Conservation (phyloP, 2,329 filamentous ascomycete genomes). For the Dactylellina parvicollis region DNA sequence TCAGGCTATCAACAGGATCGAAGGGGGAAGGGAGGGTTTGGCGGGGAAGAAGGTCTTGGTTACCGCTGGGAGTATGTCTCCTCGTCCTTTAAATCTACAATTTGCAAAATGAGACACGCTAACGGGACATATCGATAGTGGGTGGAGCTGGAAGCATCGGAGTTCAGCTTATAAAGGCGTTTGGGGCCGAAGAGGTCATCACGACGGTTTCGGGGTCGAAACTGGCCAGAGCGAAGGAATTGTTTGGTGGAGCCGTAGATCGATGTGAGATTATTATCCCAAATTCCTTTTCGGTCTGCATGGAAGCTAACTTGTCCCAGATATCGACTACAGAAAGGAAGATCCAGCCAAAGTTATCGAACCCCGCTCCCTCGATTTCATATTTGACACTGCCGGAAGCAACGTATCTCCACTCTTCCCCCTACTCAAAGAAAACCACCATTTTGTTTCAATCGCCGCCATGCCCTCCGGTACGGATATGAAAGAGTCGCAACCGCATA, state of each 20-base stretch:
- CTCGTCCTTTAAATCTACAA: not conserved
- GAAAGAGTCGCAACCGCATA: conserved; percentile 6
- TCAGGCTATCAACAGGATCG: conserved; percentile 35
- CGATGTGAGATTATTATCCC: conserved; percentile 12
- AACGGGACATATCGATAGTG: conserved; percentile 15
- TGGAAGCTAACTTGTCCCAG: not conserved
- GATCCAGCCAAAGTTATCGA: conserved; percentile 27
- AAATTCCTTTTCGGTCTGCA: not conserved
- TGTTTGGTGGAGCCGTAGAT: conserved; percentile 32
- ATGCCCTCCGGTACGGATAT: conserved; percentile 29
- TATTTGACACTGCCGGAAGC: conserved; percentile 38
- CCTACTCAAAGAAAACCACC: conserved; percentile 35
- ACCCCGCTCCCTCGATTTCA: conserved; percentile 43
- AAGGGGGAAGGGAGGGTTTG: conserved; percentile 35
- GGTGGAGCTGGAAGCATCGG: conserved; percentile 48
- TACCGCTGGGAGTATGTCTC: conserved; percentile 39
- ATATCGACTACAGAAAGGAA: conserved; percentile 45
- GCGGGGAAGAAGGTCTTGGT: conserved; percentile 37
- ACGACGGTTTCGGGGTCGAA: conserved; percentile 42
- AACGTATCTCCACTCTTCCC: conserved; percentile 22
- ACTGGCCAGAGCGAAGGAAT: conserved; percentile 30
- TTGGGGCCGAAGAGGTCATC: conserved; percentile 45
- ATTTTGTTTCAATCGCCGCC: conserved; percentile 37
- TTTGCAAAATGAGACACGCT: not conserved
- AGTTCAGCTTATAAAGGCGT: conserved; percentile 41